These are phyloP conservation scores for Stenogyne calaminthoides DNA, from an alignment of 305 asterid species.

Conservation along the genomic window DNA sequence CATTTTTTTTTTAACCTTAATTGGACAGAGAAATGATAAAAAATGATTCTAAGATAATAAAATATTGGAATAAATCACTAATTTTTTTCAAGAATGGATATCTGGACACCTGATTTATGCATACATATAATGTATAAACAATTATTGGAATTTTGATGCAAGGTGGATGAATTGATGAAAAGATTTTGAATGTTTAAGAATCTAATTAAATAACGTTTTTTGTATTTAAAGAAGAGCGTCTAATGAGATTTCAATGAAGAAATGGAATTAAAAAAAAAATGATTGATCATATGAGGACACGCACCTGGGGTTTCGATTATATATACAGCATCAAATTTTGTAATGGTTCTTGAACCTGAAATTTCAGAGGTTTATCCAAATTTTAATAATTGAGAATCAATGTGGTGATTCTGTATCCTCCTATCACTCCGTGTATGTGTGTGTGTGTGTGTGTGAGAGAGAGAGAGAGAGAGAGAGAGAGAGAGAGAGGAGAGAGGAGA, in stretches of 20 bases:
- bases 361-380: constrained; percentile 29
- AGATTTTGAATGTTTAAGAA: not conserved
- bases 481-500: constrained; percentile 10
- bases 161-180: not conserved
- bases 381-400: constrained; percentile 14
- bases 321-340: not conserved
- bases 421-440: not conserved
- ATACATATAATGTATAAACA: not conserved
- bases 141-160: not conserved
- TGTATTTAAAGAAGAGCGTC: not conserved
- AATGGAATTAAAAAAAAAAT: not conserved
- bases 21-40: not conserved
- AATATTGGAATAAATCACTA: not conserved
- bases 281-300: not conserved
- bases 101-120: too few species aligned
- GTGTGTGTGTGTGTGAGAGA: not conserved
- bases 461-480: not conserved
- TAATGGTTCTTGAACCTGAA: constrained; percentile 15
- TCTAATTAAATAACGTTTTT: not conserved
- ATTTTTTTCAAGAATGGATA: not conserved
- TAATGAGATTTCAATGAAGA: not conserved
- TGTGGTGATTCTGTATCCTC: not conserved
- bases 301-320: constrained; percentile 26
- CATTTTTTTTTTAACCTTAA: constrained; percentile 29
- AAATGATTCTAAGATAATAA: not conserved